Conservation (phyloP, 345 rosid genomes). For the Sonneratia caseolaris region DNA sequence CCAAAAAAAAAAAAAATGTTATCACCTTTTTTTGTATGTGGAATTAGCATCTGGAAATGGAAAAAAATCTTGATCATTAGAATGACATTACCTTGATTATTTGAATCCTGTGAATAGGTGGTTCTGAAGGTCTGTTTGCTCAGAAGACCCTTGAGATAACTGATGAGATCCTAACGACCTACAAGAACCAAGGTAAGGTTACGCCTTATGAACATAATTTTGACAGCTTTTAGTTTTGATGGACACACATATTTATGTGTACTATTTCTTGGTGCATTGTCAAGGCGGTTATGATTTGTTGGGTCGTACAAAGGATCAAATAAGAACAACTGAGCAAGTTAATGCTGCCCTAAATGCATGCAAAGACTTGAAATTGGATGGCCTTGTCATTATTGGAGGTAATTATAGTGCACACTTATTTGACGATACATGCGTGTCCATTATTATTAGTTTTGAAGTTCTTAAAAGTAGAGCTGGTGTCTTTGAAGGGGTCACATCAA, state of each 20-base stretch:
- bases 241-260: conserved; percentile 8
- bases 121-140: conserved; percentile 94
- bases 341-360: conserved; percentile 73
- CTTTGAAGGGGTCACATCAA: conserved; percentile 79
- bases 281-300: conserved; percentile 94
- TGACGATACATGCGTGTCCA: not conserved
- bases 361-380: conserved; percentile 82
- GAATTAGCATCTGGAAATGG: not conserved
- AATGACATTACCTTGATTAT: not conserved
- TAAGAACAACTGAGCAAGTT: conserved; percentile 92
- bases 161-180: conserved; percentile 64
- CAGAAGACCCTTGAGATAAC: conserved; percentile 84
- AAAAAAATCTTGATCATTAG: not conserved
- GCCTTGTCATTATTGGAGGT: conserved; percentile 98
- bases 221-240: not conserved
- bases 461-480: conserved; percentile 10
- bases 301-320: conserved; percentile 96
- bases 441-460: conserved; percentile 5
- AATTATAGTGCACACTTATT: conserved; percentile 7
- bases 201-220: conserved; percentile 3
- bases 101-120: conserved; percentile 39
- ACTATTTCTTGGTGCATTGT: conserved; percentile 1
- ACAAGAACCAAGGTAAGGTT: conserved; percentile 87
- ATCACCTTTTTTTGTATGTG: not conserved
- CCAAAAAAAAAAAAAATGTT: no score